phyloP scores from a whole-genome alignment of 2,329 filamentous ascomycete species.

The Penicillium griseofulvum region DNA sequence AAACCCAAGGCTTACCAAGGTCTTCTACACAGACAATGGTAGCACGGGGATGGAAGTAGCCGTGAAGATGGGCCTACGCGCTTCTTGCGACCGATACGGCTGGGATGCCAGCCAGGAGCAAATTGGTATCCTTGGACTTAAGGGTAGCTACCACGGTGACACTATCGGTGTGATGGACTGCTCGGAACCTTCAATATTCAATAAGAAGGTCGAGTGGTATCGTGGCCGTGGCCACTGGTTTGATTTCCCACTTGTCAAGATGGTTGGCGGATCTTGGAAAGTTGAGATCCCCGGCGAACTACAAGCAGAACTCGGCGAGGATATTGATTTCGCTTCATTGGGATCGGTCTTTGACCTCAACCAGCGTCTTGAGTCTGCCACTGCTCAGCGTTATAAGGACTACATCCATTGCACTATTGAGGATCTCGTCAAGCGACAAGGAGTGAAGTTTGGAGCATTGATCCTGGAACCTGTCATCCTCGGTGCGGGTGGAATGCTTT shows the following conservation, averaged over 20 bases:
- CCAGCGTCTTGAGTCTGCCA: constrained; percentile 45
- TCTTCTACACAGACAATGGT: constrained; percentile 82
- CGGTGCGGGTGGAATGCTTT: constrained; percentile 79
- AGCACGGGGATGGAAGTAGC: constrained; percentile 82
- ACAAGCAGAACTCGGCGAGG: constrained; percentile 46
- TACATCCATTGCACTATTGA: constrained; percentile 60
- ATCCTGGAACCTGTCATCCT: constrained; percentile 79
- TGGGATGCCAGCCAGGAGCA: constrained; percentile 59
- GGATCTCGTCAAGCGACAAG: constrained; percentile 53
- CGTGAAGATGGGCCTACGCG: constrained; percentile 78
- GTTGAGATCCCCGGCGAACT: constrained; percentile 57
- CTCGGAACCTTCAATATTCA: constrained; percentile 72
- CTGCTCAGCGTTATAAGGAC: constrained; percentile 54
- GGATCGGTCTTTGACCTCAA: constrained; percentile 61
- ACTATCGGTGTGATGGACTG: constrained; percentile 88
- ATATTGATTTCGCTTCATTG: constrained; percentile 50
- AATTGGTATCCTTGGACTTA: constrained; percentile 69
- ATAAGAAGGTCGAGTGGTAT: constrained; percentile 86
- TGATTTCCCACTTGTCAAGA: constrained; percentile 70
- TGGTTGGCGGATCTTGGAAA: constrained; percentile 64
- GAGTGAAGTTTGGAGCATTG: constrained; percentile 69
- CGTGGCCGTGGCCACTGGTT: constrained; percentile 76
- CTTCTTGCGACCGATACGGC: constrained; percentile 63
- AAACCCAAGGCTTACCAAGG: constrained; percentile 65
- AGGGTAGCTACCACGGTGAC: constrained; percentile 81